Evolutionary conservation across 106 monocot species (phyloP).

Genomic region (Phalaenopsis equestris): DNA sequence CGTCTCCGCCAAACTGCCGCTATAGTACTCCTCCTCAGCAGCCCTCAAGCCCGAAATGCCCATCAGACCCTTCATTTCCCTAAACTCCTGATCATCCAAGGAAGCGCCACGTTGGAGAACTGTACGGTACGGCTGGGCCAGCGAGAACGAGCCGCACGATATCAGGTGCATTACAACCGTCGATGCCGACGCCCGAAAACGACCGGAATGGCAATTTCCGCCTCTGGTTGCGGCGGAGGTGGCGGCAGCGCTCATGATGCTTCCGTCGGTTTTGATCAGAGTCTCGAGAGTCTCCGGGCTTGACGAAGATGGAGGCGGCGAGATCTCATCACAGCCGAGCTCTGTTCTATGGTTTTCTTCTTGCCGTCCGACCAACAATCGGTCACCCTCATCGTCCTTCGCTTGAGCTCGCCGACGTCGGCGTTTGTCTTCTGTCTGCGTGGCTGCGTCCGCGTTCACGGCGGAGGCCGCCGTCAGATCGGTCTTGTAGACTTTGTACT

Average conservation of each 20-base stretch:
- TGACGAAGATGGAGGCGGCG: conserved; percentile 72
- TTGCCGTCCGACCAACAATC: background rate
- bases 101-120: conserved; percentile 19
- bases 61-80: conserved; percentile 12
- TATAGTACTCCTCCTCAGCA: conserved; percentile 74
- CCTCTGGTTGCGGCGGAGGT: conserved; percentile 17
- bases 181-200: conserved; percentile 55
- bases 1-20: conserved; percentile 69
- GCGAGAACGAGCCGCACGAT: conserved; percentile 63
- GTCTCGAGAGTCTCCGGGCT: conserved; percentile 71
- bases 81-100: conserved; percentile 14
- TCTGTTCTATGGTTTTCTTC: conserved; percentile 19
- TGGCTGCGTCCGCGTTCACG: conserved; percentile 54
- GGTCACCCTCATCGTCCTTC: conserved; percentile 2
- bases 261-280: conserved; percentile 35
- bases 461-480: conserved; percentile 19
- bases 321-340: conserved; percentile 56
- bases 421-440: conserved; percentile 65
- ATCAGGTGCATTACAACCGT: conserved; percentile 77
- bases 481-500: conserved; percentile 79
- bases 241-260: conserved; percentile 1
- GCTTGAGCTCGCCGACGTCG: conserved; percentile 15
- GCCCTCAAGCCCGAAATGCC: conserved; percentile 9
- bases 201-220: conserved; percentile 25
- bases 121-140: background rate